Conservation (phyloP, 2,329 filamentous ascomycete genomes). For the Colletotrichum lentis region DNA sequence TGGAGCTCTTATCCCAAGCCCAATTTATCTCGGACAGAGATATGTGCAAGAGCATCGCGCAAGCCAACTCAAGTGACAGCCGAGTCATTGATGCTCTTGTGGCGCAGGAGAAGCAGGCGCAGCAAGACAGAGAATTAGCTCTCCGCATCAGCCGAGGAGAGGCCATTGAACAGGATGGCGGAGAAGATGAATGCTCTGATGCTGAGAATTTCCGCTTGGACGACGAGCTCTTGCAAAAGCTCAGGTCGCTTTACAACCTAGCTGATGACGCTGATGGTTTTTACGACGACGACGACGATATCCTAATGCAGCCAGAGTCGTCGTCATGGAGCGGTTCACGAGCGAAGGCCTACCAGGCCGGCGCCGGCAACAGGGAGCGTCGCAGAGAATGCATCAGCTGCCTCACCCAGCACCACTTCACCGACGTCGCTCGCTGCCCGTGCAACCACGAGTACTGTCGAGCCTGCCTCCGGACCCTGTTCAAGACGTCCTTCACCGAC, state of each 20-base stretch:
- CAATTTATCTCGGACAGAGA: conserved; percentile 27
- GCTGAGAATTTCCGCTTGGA: no score
- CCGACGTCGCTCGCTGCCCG: conserved; percentile 38
- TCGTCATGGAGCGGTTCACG: conserved; percentile 20
- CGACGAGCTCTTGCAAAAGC: background rate
- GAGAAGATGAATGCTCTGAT: no score
- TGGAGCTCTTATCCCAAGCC: conserved; percentile 31
- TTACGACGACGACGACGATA: background rate
- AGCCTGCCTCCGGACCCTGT: conserved; percentile 56
- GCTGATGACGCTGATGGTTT: no score
- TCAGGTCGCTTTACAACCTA: no score
- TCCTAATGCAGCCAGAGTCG: background rate
- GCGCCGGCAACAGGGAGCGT: background rate
- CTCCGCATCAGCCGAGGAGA: background rate
- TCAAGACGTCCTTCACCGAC: conserved; percentile 55
- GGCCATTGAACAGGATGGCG: no score
- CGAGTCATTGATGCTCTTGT: background rate
- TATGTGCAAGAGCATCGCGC: conserved; percentile 39
- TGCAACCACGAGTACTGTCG: conserved; percentile 62
- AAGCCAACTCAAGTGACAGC: conserved; percentile 40
- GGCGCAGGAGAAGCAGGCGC: conserved; percentile 11
- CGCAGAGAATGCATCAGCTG: conserved; percentile 5
- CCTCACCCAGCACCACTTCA: background rate
- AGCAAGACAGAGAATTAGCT: background rate
- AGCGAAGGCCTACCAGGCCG: background rate